These are phyloP conservation scores for Petunia axillaris DNA, from an alignment of 257 asterid species.

Conservation along the genomic window DNA sequence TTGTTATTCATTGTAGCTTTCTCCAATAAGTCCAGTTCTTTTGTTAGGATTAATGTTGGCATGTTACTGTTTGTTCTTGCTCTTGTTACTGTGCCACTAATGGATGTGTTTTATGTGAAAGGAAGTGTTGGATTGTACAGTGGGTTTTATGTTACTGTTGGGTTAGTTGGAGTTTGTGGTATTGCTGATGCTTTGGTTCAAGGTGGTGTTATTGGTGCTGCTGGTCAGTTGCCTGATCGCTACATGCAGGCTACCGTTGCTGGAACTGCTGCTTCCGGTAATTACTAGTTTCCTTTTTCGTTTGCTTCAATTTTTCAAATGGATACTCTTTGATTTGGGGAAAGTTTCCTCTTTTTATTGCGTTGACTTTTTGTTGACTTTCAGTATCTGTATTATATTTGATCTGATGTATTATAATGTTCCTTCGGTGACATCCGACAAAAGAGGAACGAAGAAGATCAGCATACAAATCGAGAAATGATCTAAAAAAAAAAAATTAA, in stretches of 20 bases:
- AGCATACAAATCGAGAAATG: too few relatives aligned
- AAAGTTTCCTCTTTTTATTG: too few relatives aligned
- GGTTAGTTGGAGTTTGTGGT: conserved; percentile 62
- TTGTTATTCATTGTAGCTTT: conserved; percentile 59
- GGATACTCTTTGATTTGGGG: too few relatives aligned
- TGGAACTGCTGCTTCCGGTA: conserved; percentile 97
- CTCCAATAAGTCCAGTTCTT: conserved; percentile 58
- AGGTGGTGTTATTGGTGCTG: conserved; percentile 84
- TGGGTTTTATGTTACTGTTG: conserved; percentile 68
- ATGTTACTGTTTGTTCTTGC: conserved; percentile 57
- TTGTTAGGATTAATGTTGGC: conserved; percentile 70
- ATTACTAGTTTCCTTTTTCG: not conserved
- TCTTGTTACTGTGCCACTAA: conserved; percentile 69
- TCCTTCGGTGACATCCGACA: too few relatives aligned
- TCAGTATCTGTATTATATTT: too few relatives aligned
- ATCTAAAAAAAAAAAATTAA: too few relatives aligned
- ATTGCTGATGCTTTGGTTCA: conserved; percentile 91
- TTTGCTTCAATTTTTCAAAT: not conserved
- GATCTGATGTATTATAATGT: too few relatives aligned
- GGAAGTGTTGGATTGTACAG: conserved; percentile 73
- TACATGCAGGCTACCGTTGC: conserved; percentile 95
- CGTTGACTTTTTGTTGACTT: too few relatives aligned
- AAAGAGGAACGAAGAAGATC: too few relatives aligned
- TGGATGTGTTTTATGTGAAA: conserved; percentile 70
- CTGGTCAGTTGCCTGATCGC: conserved; percentile 89